Conservation (phyloP, 164 flowering plant genomes). For the Magnolia sinica region DNA sequence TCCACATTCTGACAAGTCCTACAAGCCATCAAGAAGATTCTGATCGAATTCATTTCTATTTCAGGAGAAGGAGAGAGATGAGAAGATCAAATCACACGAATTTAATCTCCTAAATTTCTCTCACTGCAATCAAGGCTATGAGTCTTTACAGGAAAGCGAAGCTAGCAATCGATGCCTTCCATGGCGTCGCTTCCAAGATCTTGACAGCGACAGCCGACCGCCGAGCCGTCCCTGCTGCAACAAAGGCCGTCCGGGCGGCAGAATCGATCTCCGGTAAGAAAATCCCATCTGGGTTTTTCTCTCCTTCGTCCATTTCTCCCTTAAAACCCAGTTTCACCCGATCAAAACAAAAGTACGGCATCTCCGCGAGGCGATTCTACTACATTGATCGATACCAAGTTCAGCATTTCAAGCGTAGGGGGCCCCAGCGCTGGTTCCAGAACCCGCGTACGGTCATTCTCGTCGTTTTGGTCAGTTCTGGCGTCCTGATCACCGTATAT, state of each 20-base stretch:
- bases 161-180: constrained; percentile 14
- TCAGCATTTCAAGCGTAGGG: constrained; percentile 64
- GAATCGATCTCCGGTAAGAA: constrained; percentile 10
- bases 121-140: constrained; percentile 8
- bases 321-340: constrained; percentile 9
- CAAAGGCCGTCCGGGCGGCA: not conserved
- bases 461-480: constrained; percentile 55
- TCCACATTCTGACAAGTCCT: too few species aligned
- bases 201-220: constrained; percentile 13
- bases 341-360: not conserved
- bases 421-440: constrained; percentile 60
- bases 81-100: not conserved
- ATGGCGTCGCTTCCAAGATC: constrained; percentile 16
- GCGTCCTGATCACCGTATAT: constrained; percentile 54
- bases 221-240: constrained; percentile 6
- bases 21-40: too few species aligned
- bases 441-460: constrained; percentile 53
- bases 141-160: constrained; percentile 19
- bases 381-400: constrained; percentile 61
- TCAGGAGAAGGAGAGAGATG: not conserved
- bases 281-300: constrained; percentile 22
- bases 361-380: constrained; percentile 32
- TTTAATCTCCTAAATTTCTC: not conserved
- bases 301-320: constrained; percentile 19
- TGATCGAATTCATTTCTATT: not conserved